Conservation (phyloP, 1,284 basidiomycete species). For the Porphyrellus sp. region DNA sequence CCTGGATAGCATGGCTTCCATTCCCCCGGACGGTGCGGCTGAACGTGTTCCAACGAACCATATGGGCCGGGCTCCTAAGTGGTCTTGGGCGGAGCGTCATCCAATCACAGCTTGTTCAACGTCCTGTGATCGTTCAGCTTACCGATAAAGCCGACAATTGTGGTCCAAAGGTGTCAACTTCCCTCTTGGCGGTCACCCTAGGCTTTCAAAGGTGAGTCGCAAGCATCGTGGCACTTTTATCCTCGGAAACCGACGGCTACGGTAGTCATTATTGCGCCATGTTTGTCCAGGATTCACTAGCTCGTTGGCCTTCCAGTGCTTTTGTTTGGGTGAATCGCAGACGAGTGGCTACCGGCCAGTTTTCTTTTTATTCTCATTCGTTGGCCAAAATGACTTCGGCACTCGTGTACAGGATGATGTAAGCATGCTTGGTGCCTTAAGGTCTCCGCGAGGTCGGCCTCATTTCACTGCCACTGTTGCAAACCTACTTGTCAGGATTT, state of each 20-base stretch:
- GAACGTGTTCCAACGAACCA: not conserved
- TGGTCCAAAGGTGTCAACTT: not conserved
- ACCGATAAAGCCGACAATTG: constrained; percentile 4
- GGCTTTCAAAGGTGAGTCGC: not conserved
- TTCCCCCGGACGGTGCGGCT: not conserved
- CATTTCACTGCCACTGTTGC: constrained; percentile 25
- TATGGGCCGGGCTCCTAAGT: not conserved
- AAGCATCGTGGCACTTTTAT: not conserved
- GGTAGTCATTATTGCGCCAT: too few species aligned
- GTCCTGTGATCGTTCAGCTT: not conserved
- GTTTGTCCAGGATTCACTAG: too few species aligned
- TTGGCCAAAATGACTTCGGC: not conserved
- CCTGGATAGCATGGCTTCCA: constrained; percentile 13
- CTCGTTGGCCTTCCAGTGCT: not conserved
- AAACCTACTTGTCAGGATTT: constrained; percentile 12
- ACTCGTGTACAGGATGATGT: constrained; percentile 6
- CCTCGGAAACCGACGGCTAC: too few species aligned
- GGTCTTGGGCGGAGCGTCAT: constrained; percentile 1
- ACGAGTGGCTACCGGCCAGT: too few species aligned
- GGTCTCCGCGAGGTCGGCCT: constrained; percentile 21
- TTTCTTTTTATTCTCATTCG: constrained; percentile 1
- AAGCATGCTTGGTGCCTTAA: constrained; percentile 15
- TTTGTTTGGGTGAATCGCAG: not conserved
- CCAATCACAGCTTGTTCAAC: constrained; percentile 16
- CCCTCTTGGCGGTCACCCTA: not conserved